Conservation (phyloP, 768 basidiomycete genomes). For the Suillus brevipes region DNA sequence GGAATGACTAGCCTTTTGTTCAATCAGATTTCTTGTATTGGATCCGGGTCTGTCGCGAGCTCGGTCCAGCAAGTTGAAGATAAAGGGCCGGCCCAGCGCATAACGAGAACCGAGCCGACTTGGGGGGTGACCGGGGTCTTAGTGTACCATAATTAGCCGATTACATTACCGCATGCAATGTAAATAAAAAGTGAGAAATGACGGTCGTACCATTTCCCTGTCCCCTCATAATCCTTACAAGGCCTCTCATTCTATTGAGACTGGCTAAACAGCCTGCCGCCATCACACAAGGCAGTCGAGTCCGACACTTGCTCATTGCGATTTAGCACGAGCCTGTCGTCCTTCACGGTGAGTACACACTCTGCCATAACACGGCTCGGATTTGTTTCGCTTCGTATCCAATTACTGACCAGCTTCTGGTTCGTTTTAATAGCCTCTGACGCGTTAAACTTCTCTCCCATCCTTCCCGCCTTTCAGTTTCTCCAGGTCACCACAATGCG, state of each 20-base stretch:
- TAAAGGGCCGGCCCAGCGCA: background rate
- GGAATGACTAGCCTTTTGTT: background rate
- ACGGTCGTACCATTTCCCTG: slow-evolving; percentile 14
- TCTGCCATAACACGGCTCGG: background rate
- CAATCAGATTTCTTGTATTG: background rate
- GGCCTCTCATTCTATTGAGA: slow-evolving; percentile 3
- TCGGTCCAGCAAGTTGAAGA: background rate
- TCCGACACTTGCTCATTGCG: background rate
- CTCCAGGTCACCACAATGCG: slow-evolving; percentile 42
- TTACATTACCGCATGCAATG: slow-evolving; percentile 9
- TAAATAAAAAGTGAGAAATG: slow-evolving; percentile 32
- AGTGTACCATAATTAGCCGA: slow-evolving; percentile 21
- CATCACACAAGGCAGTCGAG: background rate
- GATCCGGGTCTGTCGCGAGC: background rate
- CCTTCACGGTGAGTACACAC: slow-evolving; percentile 4
- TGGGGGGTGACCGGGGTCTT: slow-evolving; percentile 28
- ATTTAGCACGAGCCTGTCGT: background rate
- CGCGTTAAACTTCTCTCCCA: slow-evolving; percentile 3
- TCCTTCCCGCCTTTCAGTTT: background rate
- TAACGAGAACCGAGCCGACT: background rate
- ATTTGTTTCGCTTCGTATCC: background rate
- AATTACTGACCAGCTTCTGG: background rate
- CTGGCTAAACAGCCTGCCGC: too few species aligned
- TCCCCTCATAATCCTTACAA: background rate
- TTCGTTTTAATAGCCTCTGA: slow-evolving; percentile 3